Conservation (phyloP, 495 filamentous ascomycete species). For the Barbatosphaeria neglecta region DNA sequence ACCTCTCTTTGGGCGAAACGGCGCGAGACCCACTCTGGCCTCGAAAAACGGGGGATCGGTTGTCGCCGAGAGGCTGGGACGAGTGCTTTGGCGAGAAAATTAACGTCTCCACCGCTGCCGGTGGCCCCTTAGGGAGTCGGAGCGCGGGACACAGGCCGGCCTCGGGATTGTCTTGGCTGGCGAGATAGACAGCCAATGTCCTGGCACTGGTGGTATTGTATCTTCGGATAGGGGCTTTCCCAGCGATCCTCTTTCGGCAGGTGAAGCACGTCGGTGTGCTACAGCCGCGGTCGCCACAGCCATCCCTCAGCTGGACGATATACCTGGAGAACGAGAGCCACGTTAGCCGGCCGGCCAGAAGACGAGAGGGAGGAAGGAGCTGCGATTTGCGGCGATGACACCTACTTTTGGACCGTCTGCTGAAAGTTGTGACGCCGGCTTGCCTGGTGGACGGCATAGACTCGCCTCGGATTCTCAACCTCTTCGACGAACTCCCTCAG, state of each 20-base stretch:
- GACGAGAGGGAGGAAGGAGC: not conserved
- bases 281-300: slow-evolving; percentile 61
- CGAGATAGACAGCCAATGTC: slow-evolving; percentile 66
- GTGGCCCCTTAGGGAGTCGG: slow-evolving; percentile 19
- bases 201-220: slow-evolving; percentile 62
- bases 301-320: slow-evolving; percentile 71
- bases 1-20: slow-evolving; percentile 1
- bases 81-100: slow-evolving; percentile 20
- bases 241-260: slow-evolving; percentile 52
- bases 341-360: not conserved
- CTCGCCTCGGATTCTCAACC: slow-evolving; percentile 39
- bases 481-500: slow-evolving; percentile 36
- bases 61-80: slow-evolving; percentile 6
- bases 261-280: slow-evolving; percentile 71
- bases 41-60: slow-evolving; percentile 5
- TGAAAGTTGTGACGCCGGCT: slow-evolving; percentile 42
- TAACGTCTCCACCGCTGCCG: slow-evolving; percentile 25
- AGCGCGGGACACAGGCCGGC: slow-evolving; percentile 56
- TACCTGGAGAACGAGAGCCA: slow-evolving; percentile 46
- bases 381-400: not conserved
- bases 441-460: slow-evolving; percentile 40
- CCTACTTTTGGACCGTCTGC: slow-evolving; percentile 40
- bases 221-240: slow-evolving; percentile 56
- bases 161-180: slow-evolving; percentile 68
- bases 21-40: not conserved